Base-by-base conservation (phyloP, 345 rosid species). In the Eucalyptus lansdowneana region DNA sequence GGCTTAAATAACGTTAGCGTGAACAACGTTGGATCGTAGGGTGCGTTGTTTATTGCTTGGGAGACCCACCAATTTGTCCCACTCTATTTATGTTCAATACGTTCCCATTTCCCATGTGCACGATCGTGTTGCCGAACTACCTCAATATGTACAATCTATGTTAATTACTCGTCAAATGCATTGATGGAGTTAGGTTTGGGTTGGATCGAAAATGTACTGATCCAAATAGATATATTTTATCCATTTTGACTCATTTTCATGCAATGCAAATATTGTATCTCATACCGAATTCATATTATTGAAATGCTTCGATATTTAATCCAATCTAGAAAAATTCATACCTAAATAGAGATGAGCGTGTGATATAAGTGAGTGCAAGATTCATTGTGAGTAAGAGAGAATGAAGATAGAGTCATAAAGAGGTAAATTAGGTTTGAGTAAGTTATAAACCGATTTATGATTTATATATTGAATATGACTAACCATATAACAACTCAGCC, bases 171-270 rank as follows among this genome's bases (percentile, higher is more conserved):
- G 1, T 56, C 6, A 24, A 56, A 24, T 56, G 29, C 2, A 5
- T 22, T 14, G 13, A 9, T 10, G 1, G 6, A 9, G 1, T 56
- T 8, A 2, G 6, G 24, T 56, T 56, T 56, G 5, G 1, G 6
- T 56, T 56, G 56, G 1, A 1, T 54, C 3, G 13, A 56, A 22
- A 56, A 24, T 56, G 13, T 4, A 2, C 0, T 4, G 1, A 56
- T 3, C 29, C 13, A 56, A 56, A 56, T 56, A 56, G 21, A 56
- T 2, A 2, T 2, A 24, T 56, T 22, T 5, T 2, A 56, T 2
- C 14, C 6, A 4, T 25, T 24, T 24, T 56, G 1, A 56, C 1
- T 25, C 62, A 10, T 56, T 22, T 56, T 3, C 2, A 24, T 56
- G 1, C 13, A 56, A 56, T 56, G 3, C 13, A 24, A 56, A 56